phyloP scores from a whole-genome alignment of 257 asterid genomes.

The Handroanthus guayacan region DNA sequence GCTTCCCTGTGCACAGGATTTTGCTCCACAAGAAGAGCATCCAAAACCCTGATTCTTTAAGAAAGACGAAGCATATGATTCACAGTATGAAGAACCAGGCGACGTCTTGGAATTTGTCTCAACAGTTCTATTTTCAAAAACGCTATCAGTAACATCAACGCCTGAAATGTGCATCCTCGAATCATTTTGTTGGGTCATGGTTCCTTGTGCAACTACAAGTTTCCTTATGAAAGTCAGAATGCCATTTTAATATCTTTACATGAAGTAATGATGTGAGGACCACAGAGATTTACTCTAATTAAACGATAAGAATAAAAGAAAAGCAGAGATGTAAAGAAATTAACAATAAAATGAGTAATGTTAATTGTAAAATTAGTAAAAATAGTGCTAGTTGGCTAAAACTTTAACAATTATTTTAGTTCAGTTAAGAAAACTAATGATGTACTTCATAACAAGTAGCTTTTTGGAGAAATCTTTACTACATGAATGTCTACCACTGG shows the following conservation, averaged over 20 bases:
- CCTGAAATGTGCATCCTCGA: conserved; percentile 36
- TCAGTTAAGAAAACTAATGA: background rate
- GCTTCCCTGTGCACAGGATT: conserved; percentile 36
- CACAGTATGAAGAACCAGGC: conserved; percentile 39
- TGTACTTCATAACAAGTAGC: background rate
- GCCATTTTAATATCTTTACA: conserved; percentile 7
- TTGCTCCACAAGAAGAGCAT: conserved; percentile 37
- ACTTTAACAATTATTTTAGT: background rate
- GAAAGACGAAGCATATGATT: conserved; percentile 22
- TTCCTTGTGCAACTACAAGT: conserved; percentile 56
- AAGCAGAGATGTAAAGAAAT: background rate
- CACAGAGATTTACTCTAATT: background rate
- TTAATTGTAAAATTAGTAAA: background rate
- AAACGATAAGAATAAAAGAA: conserved; percentile 6
- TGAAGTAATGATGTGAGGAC: background rate
- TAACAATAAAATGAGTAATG: background rate
- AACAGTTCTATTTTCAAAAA: conserved; percentile 33
- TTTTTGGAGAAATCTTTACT: background rate
- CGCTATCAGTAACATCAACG: conserved; percentile 48
- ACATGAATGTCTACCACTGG: background rate
- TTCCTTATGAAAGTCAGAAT: conserved; percentile 18
- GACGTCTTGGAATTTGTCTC: conserved; percentile 33
- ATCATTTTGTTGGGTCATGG: conserved; percentile 27
- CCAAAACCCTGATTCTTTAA: conserved; percentile 36
- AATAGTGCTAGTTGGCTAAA: background rate